Evolutionary conservation across 2,329 filamentous ascomycete species (phyloP).

Genomic region (Tolypocladium album): DNA sequence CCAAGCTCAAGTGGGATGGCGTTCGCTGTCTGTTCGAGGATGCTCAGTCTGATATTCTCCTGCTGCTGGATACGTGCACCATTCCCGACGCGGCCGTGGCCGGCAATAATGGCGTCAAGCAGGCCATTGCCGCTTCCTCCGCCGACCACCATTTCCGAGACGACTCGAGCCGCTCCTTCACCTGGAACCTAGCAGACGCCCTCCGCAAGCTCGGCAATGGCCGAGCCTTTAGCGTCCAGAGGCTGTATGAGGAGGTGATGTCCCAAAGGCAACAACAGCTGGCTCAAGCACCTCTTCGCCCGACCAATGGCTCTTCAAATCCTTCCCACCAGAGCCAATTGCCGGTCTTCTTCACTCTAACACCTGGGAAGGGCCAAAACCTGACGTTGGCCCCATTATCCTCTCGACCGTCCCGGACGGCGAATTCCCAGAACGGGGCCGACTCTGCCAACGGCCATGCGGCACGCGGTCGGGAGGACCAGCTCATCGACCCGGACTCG

Average conservation of each 20-base stretch:
- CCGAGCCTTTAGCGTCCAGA: slow-evolving; percentile 45
- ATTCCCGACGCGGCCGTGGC: slow-evolving; percentile 37
- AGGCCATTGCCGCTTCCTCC: slow-evolving; percentile 50
- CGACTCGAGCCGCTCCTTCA: slow-evolving; percentile 43
- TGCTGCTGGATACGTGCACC: slow-evolving; percentile 52
- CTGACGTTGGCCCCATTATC: slow-evolving; percentile 41
- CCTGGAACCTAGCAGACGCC: slow-evolving; percentile 43
- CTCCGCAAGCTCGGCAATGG: slow-evolving; percentile 41
- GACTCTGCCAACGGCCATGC: slow-evolving; percentile 11
- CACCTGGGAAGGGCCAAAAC: slow-evolving; percentile 39
- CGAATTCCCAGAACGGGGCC: slow-evolving; percentile 17
- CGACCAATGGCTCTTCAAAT: slow-evolving; percentile 34
- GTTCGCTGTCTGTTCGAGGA: slow-evolving; percentile 53
- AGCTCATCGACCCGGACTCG: slow-evolving; percentile 34
- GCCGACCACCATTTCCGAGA: slow-evolving; percentile 37
- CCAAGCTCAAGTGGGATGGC: slow-evolving; percentile 53
- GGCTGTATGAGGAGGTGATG: slow-evolving; percentile 45
- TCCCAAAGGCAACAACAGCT: slow-evolving; percentile 32
- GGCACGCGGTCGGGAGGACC: slow-evolving; percentile 20
- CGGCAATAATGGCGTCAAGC: slow-evolving; percentile 46
- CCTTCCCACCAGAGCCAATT: slow-evolving; percentile 20
- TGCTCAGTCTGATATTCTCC: slow-evolving; percentile 49
- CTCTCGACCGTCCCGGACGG: slow-evolving; percentile 12
- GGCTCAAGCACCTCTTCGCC: slow-evolving; percentile 24
- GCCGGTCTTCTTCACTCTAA: slow-evolving; percentile 46